Evolutionary conservation across 169 alveolate genomes (phyloP), one percentile per base, ranked within the genome.

Genomic region (Eimeria zaria): DNA sequence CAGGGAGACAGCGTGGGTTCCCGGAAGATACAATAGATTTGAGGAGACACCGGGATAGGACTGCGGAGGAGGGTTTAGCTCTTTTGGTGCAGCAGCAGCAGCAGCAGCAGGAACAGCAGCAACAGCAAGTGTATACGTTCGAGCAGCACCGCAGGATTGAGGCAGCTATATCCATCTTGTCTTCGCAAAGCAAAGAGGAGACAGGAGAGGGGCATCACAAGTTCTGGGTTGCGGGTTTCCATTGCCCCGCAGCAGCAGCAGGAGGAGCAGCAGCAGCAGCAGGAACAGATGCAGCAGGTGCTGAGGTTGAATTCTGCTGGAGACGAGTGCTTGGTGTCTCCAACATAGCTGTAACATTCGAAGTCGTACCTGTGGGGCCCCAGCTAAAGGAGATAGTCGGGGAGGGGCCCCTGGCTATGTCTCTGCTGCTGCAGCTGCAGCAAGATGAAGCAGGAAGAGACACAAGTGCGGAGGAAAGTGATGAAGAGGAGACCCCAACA

Each of bases 351-450:
- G 89, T 78, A 2, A 44, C 39, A 1, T 78, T 78, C 46, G 89
- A 78, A n/a, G 89, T 78, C 22, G 69, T 41, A 6, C 64, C 89
- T 44, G 36, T 78, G 39, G 67, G 55, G 39, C 69, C 5, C 44
- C 41, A 12, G 16, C 24, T 41, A 7, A 78, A 78, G 89, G 64
- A 78, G 89, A 78, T 67, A 78, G 69, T 78, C 4, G 64, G 67
- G 12, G 89, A 44, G 89, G 64, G 24, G 64, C 89, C 58, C 64
- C 67, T 78, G 18, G 89, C 67, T 3, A 78, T 78, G 89, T 14
- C 89, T 2, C 39, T 78, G 67, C 89, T 78, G 67, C 58, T 78
- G 64, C 89, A 78, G 89, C 58, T 44, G 85, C 89, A 78, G 64
- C 67, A 78, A 48, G 67, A 48, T 41, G 89, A 44, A 46, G 20